Percentiles rank a stretch among this genome's conserved stretches.
Evolutionary conservation across 352 stramenopile genomes (phyloP).

Genomic region (Phytopythium sindhum): DNA sequence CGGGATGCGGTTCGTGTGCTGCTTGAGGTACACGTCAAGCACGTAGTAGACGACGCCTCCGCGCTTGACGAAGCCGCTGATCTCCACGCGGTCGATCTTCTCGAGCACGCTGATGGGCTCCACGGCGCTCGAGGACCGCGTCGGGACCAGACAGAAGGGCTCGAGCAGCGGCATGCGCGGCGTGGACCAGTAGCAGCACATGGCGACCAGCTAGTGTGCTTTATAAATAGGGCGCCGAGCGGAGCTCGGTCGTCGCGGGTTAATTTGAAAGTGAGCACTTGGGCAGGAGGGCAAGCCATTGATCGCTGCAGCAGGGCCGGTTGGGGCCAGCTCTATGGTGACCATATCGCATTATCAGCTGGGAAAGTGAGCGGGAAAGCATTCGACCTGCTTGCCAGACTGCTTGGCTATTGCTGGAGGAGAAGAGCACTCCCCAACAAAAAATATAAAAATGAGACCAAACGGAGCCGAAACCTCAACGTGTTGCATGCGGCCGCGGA

Average conservation of each 20-base stretch:
- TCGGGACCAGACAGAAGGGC: slow-evolving; percentile 31
- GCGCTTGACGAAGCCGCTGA: slow-evolving; percentile 33
- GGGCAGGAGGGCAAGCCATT: background rate
- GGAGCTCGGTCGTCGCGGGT: background rate
- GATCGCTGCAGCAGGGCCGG: background rate
- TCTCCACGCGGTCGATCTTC: slow-evolving; percentile 43
- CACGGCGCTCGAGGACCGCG: slow-evolving; percentile 30
- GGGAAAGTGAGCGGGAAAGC: background rate
- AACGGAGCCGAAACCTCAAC: background rate
- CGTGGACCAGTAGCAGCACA: slow-evolving; percentile 27
- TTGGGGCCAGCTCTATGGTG: background rate
- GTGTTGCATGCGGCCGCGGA: background rate
- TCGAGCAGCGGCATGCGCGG: slow-evolving; percentile 33
- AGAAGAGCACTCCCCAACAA: background rate
- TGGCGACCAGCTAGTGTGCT: slow-evolving; percentile 1
- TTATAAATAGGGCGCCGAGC: slow-evolving; percentile 8
- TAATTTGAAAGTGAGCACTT: background rate
- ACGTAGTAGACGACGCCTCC: slow-evolving; percentile 41
- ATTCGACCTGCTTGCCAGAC: background rate
- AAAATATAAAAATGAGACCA: background rate
- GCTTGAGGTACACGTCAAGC: slow-evolving; percentile 47
- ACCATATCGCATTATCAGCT: slow-evolving; percentile 3
- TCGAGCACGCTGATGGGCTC: slow-evolving; percentile 35
- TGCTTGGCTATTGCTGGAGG: slow-evolving; percentile 1
- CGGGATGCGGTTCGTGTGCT: slow-evolving; percentile 27